Evolutionary conservation across 1,139 yeast species (phyloP).

Genomic region (Yamadazyma sp.): DNA sequence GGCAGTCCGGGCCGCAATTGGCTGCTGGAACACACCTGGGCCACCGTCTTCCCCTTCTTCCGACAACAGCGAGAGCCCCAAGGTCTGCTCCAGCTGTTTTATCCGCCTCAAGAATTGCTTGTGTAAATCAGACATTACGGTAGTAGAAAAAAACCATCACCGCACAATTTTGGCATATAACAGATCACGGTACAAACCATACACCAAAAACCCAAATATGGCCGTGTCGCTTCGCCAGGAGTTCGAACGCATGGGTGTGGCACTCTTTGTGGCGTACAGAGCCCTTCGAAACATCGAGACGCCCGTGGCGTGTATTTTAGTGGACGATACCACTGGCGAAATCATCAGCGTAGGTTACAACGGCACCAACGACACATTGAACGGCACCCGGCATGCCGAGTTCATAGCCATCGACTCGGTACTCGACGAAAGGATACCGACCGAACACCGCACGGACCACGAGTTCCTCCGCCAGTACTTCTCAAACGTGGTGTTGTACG

Average conservation of each 20-base stretch:
- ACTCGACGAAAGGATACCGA: constrained; percentile 20
- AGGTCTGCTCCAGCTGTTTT: constrained; percentile 34
- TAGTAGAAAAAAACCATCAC: not conserved
- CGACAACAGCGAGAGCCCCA: constrained; percentile 33
- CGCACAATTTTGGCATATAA: not conserved
- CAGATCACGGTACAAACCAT: no score
- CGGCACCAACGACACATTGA: constrained; percentile 81
- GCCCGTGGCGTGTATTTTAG: constrained; percentile 73
- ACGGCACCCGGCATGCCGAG: constrained; percentile 91
- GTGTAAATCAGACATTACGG: constrained; percentile 43
- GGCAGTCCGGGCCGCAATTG: not conserved
- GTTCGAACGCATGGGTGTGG: constrained; percentile 38
- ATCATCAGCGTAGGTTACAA: constrained; percentile 82
- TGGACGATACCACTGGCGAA: constrained; percentile 41
- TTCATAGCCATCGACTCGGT: constrained; percentile 72
- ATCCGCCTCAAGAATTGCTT: constrained; percentile 39
- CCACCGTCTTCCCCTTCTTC: constrained; percentile 23
- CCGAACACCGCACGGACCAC: constrained; percentile 14
- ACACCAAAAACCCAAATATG: not conserved
- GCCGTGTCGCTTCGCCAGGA: constrained; percentile 19
- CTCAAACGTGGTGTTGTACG: constrained; percentile 64
- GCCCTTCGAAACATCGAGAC: constrained; percentile 57
- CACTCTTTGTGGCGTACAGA: constrained; percentile 42
- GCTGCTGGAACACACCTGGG: not conserved
- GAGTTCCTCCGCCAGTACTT: constrained; percentile 34